A percentile compares a stretch with the other conserved stretches of the same genome.
Evolutionary conservation across 176 grass and related monocot species (phyloP).

Genomic region (Carex cristatella): DNA sequence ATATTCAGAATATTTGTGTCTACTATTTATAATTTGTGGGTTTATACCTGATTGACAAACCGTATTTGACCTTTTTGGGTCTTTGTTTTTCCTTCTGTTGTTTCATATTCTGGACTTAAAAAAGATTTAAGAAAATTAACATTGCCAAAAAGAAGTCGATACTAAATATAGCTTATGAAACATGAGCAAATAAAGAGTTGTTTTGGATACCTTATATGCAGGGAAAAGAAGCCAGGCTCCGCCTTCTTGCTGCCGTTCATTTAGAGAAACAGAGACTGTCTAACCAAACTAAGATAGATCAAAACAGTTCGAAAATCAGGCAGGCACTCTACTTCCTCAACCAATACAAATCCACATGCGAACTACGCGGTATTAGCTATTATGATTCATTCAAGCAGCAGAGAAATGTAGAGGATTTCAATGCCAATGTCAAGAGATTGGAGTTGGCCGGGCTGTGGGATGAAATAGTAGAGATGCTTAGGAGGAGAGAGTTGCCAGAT

Average conservation of each 20-base stretch:
- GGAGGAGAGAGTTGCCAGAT: conserved; percentile 63
- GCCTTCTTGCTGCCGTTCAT: conserved; percentile 56
- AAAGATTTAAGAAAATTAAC: neutral
- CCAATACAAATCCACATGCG: conserved; percentile 53
- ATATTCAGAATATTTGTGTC: neutral
- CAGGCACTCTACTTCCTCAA: conserved; percentile 50
- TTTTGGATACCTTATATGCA: conserved; percentile 20
- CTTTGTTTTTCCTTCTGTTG: neutral
- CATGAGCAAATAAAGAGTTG: neutral
- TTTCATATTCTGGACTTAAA: neutral
- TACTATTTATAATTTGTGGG: neutral
- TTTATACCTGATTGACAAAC: neutral
- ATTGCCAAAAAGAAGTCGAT: neutral
- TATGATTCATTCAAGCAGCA: conserved; percentile 93
- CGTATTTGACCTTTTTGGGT: neutral
- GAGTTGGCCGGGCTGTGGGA: conserved; percentile 85
- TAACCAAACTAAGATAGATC: conserved; percentile 66
- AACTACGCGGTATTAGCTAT: conserved; percentile 55
- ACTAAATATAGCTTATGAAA: neutral
- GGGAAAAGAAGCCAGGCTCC: conserved; percentile 67
- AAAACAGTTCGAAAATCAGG: conserved; percentile 68
- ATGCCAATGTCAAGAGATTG: conserved; percentile 69
- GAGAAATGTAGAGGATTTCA: conserved; percentile 66
- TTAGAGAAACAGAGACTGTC: conserved; percentile 86
- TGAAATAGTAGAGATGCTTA: conserved; percentile 90